Evolutionary conservation across 306 rosid species (phyloP).

Genomic region (Cicer yamashitae): DNA sequence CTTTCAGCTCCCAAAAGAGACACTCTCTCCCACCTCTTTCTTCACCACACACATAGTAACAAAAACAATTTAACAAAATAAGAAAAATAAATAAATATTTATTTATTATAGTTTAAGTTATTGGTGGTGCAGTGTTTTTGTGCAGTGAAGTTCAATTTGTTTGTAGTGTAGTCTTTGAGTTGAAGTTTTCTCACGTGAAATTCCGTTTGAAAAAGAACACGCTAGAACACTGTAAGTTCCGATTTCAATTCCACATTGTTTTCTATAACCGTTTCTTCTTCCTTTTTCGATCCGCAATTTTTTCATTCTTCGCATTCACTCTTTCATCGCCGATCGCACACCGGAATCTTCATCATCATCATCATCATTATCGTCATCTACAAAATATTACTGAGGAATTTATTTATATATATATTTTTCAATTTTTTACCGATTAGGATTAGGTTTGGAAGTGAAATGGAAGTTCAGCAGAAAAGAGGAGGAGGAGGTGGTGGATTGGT

Average conservation of each 20-base stretch:
- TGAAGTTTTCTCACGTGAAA: constrained; percentile 49
- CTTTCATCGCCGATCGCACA: constrained; percentile 31
- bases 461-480: constrained; percentile 75
- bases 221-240: constrained; percentile 53
- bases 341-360: not conserved
- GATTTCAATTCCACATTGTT: constrained; percentile 25
- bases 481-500: constrained; percentile 85
- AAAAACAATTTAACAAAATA: constrained; percentile 15
- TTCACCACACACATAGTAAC: constrained; percentile 41
- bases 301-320: constrained; percentile 25
- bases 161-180: constrained; percentile 41
- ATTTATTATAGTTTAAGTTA: too few species aligned
- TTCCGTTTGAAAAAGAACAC: constrained; percentile 39
- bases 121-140: constrained; percentile 19
- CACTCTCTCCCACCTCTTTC: constrained; percentile 36
- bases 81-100: constrained; percentile 8
- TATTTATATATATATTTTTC: too few species aligned
- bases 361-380: not conserved
- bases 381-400: not conserved
- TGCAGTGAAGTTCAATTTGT: constrained; percentile 19
- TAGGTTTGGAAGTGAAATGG: constrained; percentile 57
- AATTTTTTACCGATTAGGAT: constrained; percentile 33
- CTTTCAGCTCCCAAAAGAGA: constrained; percentile 41
- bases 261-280: constrained; percentile 30
- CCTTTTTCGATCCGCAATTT: constrained; percentile 59